Conservation (phyloP, 2,329 filamentous ascomycete genomes). For the Chrysosphaeria jannelii region DNA sequence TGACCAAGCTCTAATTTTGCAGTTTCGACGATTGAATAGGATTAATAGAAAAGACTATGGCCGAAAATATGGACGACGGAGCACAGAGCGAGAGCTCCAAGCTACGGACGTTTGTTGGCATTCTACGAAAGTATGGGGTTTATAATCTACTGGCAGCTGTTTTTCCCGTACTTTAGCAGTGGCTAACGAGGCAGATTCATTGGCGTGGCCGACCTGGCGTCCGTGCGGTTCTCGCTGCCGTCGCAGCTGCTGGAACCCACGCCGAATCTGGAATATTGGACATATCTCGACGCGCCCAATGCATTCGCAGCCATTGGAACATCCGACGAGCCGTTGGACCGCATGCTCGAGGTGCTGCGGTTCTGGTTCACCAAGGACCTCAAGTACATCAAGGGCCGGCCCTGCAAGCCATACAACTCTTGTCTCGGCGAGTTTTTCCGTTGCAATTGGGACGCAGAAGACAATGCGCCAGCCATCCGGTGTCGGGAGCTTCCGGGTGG, state of each 20-base stretch:
- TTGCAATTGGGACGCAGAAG: slow-evolving; percentile 87
- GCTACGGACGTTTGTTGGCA: slow-evolving; percentile 63
- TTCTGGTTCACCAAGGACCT: slow-evolving; percentile 99
- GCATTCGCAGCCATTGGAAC: slow-evolving; percentile 63
- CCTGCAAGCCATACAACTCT: slow-evolving; percentile 97
- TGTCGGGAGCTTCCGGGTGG: slow-evolving; percentile 12
- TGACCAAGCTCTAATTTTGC: no score
- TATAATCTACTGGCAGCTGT: background rate
- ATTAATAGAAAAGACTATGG: no score
- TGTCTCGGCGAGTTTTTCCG: slow-evolving; percentile 91
- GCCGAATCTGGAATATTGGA: slow-evolving; percentile 97
- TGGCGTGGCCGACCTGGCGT: slow-evolving; percentile 80
- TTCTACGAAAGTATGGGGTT: slow-evolving; percentile 49
- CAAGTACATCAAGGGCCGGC: slow-evolving; percentile 96
- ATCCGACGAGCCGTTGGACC: slow-evolving; percentile 68
- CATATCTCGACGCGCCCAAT: slow-evolving; percentile 84
- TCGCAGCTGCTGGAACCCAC: slow-evolving; percentile 88
- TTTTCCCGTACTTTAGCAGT: slow-evolving; percentile 1
- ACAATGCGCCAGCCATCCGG: slow-evolving; percentile 36
- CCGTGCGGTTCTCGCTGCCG: slow-evolving; percentile 83
- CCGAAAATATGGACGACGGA: no score
- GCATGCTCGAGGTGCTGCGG: slow-evolving; percentile 77
- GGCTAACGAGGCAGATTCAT: slow-evolving; percentile 38
- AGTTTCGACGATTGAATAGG: no score
- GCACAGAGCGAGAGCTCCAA: slow-evolving; percentile 53